Evolutionary conservation across 2,329 filamentous ascomycete genomes (phyloP).

Genomic region (Clarireedia sp.): DNA sequence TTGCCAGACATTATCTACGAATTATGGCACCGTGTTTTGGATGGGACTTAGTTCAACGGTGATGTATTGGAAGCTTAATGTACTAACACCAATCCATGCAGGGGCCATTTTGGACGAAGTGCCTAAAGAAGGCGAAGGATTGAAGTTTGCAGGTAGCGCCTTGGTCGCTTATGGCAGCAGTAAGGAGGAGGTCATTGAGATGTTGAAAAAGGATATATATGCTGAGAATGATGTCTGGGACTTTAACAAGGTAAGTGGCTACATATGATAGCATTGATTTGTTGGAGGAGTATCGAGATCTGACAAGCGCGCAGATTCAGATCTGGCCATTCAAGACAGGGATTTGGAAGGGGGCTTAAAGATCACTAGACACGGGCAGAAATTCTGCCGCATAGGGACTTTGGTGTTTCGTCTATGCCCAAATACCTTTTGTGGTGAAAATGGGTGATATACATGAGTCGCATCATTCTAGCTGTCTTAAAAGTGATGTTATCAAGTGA

Average conservation of each 20-base stretch:
- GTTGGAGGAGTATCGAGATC: neutral
- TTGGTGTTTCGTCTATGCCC: neutral
- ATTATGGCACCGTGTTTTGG: too few relatives aligned
- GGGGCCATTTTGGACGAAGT: constrained; percentile 61
- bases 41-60: too few relatives aligned
- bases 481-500: too few relatives aligned
- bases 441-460: too few relatives aligned
- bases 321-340: constrained; percentile 43
- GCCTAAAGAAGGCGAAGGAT: constrained; percentile 50
- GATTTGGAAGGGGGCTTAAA: constrained; percentile 28
- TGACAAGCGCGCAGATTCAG: constrained; percentile 31
- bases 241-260: constrained; percentile 48
- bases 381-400: neutral
- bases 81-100: constrained; percentile 22
- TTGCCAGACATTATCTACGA: too few relatives aligned
- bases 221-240: constrained; percentile 70
- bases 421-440: neutral
- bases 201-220: constrained; percentile 68
- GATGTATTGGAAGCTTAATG: too few relatives aligned
- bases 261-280: neutral
- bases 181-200: constrained; percentile 60
- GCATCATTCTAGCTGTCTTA: too few relatives aligned
- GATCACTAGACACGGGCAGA: neutral
- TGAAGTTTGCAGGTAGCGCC: constrained; percentile 54
- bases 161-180: constrained; percentile 56